Evolutionary conservation across 129 eudicot species (phyloP), one percentile per base, ranked within the genome.

Genomic region (Heracleum sosnowskyi): DNA sequence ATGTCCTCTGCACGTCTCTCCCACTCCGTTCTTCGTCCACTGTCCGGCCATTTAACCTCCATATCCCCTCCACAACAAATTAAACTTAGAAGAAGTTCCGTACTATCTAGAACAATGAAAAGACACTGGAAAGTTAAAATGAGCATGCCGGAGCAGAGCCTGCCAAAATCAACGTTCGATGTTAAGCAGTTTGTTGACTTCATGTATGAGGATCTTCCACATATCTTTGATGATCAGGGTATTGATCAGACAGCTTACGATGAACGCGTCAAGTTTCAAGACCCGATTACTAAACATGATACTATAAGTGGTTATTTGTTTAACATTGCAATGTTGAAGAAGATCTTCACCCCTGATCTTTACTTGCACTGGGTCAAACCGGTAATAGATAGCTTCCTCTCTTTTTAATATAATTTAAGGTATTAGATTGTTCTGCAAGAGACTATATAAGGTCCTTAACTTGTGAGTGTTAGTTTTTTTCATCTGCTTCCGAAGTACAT

Each of bases 211-310:
- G 97, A 94, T 66, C 86, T 91, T 69, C 93, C 92, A 0, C 98
- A 94, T 78, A 83, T 94, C 34, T 94, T 94, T 78, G 97, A 94
- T 77, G 97, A 94, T 84, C 93, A 87, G 78, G 97, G 98, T 64
- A 95, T 92, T 79, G 97, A 95, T 85, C 87, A 81, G 81, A 88
- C 80, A 57, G 97, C 96, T 2, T 95, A 95, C 72, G 97, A 92
- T 40, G 90, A 88, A 7, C 88, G 83, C 45, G 97, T 92, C n/a
- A 90, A 84, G 87, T 92, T 88, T 81, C 78, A 92, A n/a, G 97
- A 95, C 76, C 99, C 99, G 2, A 95, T 95, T 60, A 90, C 99
- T 4, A 95, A 88, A 83, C 92, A 91, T 40, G 97, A 92, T 62
- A 83, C 83, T 18, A 80, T 91, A 36, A 81, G 85, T 75, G 97